These are phyloP conservation scores for Castanopsis chinensis DNA, from an alignment of 306 rosid species.

Conservation along the genomic window DNA sequence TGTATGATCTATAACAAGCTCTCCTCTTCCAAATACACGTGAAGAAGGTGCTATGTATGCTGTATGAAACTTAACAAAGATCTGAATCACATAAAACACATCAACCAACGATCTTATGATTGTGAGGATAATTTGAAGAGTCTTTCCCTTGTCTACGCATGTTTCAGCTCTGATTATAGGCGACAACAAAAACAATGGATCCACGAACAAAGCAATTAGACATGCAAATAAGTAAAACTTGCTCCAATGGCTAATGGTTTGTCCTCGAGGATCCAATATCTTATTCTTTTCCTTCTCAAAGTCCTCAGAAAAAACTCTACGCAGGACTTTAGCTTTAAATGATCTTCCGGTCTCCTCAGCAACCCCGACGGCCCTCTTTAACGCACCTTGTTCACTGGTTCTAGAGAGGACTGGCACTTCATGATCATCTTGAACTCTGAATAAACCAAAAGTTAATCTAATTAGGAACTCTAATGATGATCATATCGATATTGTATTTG, in stretches of 20 bases:
- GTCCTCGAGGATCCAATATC: constrained; percentile 54
- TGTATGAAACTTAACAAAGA: constrained; percentile 43
- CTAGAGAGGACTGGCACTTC: constrained; percentile 19
- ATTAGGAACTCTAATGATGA: neutral
- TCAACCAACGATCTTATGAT: constrained; percentile 42
- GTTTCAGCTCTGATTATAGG: constrained; percentile 34
- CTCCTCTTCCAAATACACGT: constrained; percentile 57
- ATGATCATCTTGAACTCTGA: constrained; percentile 46
- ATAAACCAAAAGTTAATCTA: neutral
- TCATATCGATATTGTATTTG: no score
- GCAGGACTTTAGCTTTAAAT: constrained; percentile 37
- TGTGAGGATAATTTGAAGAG: constrained; percentile 37
- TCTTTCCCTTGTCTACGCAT: constrained; percentile 44
- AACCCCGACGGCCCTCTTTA: neutral
- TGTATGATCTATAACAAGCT: constrained; percentile 44
- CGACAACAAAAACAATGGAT: constrained; percentile 51
- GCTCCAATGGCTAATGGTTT: constrained; percentile 40
- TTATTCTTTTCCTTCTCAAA: constrained; percentile 37
- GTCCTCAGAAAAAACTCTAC: constrained; percentile 61
- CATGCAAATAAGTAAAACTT: constrained; percentile 49
- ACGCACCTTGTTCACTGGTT: constrained; percentile 13
- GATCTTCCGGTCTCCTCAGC: constrained; percentile 32
- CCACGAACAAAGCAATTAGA: constrained; percentile 49
- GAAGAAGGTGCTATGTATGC: constrained; percentile 64
- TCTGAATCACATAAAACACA: constrained; percentile 43